Base-by-base conservation (phyloP, 345 rosid genomes). In the Eucalyptus sideroxylon region DNA sequence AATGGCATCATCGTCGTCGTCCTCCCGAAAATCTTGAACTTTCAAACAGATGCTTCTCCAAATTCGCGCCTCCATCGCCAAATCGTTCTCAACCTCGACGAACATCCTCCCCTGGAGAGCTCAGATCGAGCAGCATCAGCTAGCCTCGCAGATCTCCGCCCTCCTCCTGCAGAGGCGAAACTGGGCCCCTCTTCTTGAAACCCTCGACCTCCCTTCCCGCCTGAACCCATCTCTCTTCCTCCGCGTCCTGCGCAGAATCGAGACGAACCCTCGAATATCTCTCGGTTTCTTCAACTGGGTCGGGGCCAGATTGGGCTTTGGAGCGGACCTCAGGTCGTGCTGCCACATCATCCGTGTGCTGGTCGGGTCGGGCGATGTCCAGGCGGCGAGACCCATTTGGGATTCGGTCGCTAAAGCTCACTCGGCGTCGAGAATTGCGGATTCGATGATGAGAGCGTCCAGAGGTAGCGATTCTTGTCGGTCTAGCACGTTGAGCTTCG, bases 201-300 rank as follows among this genome's bases (percentile, higher is more conserved):
- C 91, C 86, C 94, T 94, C 88, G 91, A 93, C 85, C 96, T 95
- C 19, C 89, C 89, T 37, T 89, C 93, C 86, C 92, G 93, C 82
- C 94, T 96, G 86, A 90, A 94, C 49, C 93, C 94, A 10, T 26
- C 92, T 11, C 86, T 96, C 42, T 93, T 96, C 92, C 94, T 92
- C 87, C 94, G 93, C 44, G 92, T 97, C 92, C 93, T 95, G 88
- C 88, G 42, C 47, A 95, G 90, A 83, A 95, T 95, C 90, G 92
- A 93, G 88, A 50, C 88, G 19, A 90, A 90, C 60, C 95, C 96
- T 34, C 90, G 88, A 86, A 88, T 92, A 67, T 90, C 96, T 51
- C 93, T 97, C 42, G 59, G 87, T 89, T 96, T 97, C 95, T 96
- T 94, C 95, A 93, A 93, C 83, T 94, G 93, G 93, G 94, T 92